Percentiles rank a stretch among this genome's conserved stretches.
Evolutionary conservation across 805 yeast genomes (phyloP).

Genomic region (Candida ortonii): DNA sequence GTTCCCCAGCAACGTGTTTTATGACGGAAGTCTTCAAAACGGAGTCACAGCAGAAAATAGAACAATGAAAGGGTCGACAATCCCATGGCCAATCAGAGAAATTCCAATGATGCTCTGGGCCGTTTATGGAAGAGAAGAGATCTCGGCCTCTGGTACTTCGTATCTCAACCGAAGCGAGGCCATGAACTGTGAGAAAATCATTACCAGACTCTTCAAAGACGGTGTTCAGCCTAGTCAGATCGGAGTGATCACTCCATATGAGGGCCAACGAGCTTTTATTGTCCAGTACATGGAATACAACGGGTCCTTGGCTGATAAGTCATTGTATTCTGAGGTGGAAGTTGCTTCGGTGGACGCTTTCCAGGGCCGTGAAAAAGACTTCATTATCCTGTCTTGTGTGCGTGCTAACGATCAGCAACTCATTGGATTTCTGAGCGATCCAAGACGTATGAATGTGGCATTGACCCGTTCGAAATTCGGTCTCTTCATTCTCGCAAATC

Average conservation of each 20-base stretch:
- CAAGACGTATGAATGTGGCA: conserved; percentile 85
- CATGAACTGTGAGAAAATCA: conserved; percentile 76
- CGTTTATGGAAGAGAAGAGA: conserved; percentile 83
- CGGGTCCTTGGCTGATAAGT: conserved; percentile 59
- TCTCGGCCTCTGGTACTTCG: conserved; percentile 77
- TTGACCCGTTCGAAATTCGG: conserved; percentile 87
- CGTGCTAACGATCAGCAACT: conserved; percentile 67
- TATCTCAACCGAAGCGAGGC: conserved; percentile 87
- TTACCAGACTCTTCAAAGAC: conserved; percentile 68
- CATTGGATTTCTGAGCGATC: conserved; percentile 82
- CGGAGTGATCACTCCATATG: conserved; percentile 93
- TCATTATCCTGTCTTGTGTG: conserved; percentile 50
- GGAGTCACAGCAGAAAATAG: conserved; percentile 83
- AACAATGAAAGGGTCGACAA: conserved; percentile 47
- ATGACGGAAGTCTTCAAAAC: conserved; percentile 88
- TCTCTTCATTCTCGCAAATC: conserved; percentile 77
- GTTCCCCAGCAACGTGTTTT: conserved; percentile 87
- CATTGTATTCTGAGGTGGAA: conserved; percentile 68
- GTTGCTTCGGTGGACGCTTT: conserved; percentile 76
- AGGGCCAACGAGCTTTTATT: conserved; percentile 85
- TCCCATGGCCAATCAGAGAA: conserved; percentile 89
- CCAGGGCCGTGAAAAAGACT: conserved; percentile 58
- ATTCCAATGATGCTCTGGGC: conserved; percentile 98
- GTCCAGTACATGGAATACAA: conserved; percentile 73
- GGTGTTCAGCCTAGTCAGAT: conserved; percentile 79